Evolutionary conservation across 805 yeast species (phyloP).

Genomic region (Candida ipomoeae): DNA sequence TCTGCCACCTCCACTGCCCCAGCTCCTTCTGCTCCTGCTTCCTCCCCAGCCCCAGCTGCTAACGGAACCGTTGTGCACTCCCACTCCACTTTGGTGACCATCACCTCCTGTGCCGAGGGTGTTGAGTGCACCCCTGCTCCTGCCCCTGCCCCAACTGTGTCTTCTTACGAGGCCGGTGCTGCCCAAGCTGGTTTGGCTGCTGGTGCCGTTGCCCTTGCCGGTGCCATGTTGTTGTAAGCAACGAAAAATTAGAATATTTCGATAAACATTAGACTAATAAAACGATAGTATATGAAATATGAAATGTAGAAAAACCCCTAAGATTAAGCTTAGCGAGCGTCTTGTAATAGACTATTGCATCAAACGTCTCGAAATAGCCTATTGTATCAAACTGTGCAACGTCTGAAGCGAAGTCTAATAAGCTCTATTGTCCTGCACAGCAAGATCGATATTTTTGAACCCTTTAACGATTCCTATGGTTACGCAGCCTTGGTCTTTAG

Average conservation of each 20-base stretch:
- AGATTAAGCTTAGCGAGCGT: too few species aligned
- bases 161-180: conserved; percentile 11
- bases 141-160: conserved; percentile 5
- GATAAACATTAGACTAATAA: too few species aligned
- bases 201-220: conserved; percentile 15
- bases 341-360: too few species aligned
- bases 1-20: conserved; percentile 20
- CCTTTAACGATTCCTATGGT: too few species aligned
- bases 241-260: background rate
- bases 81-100: conserved; percentile 23
- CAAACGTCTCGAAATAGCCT: too few species aligned
- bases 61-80: conserved; percentile 17
- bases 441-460: too few species aligned
- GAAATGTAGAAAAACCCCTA: too few species aligned
- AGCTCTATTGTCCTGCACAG: too few species aligned
- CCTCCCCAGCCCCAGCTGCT: conserved; percentile 25
- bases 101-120: conserved; percentile 24
- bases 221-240: conserved; percentile 16
- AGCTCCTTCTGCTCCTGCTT: conserved; percentile 22
- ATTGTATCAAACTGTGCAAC: too few species aligned
- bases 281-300: too few species aligned
- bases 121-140: conserved; percentile 5
- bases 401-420: too few species aligned
- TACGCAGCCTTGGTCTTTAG: too few species aligned
- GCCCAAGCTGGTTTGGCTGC: conserved; percentile 14